Conservation (phyloP, 352 stramenopile species). For the Blastocystis sp. region DNA sequence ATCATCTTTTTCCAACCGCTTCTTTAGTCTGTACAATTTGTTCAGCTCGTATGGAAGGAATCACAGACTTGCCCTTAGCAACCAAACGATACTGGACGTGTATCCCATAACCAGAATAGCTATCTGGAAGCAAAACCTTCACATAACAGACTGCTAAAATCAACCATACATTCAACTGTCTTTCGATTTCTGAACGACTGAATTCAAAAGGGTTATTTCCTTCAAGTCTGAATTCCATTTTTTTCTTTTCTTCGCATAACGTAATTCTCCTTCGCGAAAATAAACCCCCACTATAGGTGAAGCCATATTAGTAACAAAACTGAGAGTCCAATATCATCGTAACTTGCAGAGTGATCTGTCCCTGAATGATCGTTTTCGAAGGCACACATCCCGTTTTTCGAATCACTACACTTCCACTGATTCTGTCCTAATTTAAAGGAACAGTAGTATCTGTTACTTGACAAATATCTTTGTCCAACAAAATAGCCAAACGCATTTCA, state of each 20-base stretch:
- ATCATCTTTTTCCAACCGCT: background rate
- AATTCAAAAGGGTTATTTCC: background rate
- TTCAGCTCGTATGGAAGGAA: background rate
- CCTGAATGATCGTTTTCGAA: background rate
- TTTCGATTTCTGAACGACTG: background rate
- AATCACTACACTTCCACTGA: background rate
- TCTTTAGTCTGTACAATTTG: background rate
- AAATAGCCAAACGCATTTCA: background rate
- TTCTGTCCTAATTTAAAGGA: background rate
- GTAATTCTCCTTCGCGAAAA: background rate
- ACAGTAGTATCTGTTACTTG: background rate
- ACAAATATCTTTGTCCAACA: background rate
- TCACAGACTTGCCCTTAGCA: background rate
- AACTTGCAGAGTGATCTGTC: background rate
- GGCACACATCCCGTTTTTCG: background rate
- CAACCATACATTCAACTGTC: background rate
- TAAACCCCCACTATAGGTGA: background rate
- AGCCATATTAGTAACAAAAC: background rate
- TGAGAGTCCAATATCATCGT: background rate
- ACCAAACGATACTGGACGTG: background rate
- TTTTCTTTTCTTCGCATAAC: background rate
- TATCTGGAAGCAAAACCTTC: constrained; percentile 13
- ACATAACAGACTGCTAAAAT: background rate
- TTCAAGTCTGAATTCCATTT: background rate
- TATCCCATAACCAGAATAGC: constrained; percentile 1